A percentile compares a stretch with the other conserved stretches of the same genome.
phyloP scores from a whole-genome alignment of 139 green algal genomes.

The Volvox africanus region DNA sequence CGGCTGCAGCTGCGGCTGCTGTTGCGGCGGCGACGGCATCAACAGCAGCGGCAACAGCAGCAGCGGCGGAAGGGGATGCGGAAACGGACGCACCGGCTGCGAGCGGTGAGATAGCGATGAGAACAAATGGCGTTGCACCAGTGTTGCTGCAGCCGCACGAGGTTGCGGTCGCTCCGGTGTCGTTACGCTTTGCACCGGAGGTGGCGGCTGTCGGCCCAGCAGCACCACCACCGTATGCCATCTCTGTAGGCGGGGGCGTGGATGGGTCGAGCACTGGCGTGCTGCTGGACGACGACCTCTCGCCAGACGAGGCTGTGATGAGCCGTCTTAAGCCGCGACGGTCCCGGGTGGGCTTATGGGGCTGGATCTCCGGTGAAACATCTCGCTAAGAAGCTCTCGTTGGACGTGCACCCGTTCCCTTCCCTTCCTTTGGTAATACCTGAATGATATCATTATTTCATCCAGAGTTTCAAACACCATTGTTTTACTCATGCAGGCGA shows the following conservation, averaged over 20 bases:
- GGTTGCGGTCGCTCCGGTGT: background rate
- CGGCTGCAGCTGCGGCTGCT: conserved; percentile 17
- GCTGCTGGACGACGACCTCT: conserved; percentile 14
- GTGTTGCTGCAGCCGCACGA: background rate
- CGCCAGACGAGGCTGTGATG: background rate
- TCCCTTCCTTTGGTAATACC: too few species aligned
- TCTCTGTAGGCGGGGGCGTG: background rate
- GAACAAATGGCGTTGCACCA: background rate
- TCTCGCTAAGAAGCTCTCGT: background rate
- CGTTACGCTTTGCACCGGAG: background rate
- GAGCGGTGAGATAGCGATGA: background rate
- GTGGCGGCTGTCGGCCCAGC: background rate
- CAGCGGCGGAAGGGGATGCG: background rate
- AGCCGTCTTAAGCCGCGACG: background rate
- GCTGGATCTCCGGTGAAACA: conserved; percentile 25
- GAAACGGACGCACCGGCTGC: background rate
- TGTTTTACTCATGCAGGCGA: too few species aligned
- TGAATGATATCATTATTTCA: too few species aligned
- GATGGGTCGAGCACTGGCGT: background rate
- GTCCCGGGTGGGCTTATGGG: conserved; percentile 22
- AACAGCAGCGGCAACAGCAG: background rate
- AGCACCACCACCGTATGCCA: background rate
- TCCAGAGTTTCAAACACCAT: too few species aligned
- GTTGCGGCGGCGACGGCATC: background rate
- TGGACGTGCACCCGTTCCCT: too few species aligned